Conservation (phyloP, 257 asterid genomes). For the Scutellaria galericulata region DNA sequence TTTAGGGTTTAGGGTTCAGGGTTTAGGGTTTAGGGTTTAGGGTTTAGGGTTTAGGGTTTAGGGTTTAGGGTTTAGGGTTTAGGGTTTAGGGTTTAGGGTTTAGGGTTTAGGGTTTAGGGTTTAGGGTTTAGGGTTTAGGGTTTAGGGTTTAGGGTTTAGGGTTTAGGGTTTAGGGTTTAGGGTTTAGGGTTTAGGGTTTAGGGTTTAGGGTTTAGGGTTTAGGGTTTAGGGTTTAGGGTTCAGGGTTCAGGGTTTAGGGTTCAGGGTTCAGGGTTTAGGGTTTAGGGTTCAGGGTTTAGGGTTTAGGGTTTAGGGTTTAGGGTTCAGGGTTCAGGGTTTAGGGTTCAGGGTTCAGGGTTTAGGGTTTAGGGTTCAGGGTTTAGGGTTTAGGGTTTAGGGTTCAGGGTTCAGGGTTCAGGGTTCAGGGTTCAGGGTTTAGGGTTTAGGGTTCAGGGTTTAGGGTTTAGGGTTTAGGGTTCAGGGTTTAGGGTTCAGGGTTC, state of each 20-base stretch:
- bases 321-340: background rate
- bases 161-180: background rate
- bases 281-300: background rate
- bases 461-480: background rate
- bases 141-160: background rate
- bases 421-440: background rate
- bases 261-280: background rate
- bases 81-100: background rate
- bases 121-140: background rate
- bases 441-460: background rate
- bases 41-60: background rate
- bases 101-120: background rate
- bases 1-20: background rate
- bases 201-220: background rate
- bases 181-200: background rate
- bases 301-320: background rate
- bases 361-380: background rate
- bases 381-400: background rate
- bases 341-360: background rate
- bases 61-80: background rate
- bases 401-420: background rate
- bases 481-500: background rate
- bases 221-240: background rate
- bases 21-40: background rate
- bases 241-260: background rate